Base-by-base conservation (phyloP, 2,329 filamentous ascomycete species). In the Cryphonectria nitschkei region DNA sequence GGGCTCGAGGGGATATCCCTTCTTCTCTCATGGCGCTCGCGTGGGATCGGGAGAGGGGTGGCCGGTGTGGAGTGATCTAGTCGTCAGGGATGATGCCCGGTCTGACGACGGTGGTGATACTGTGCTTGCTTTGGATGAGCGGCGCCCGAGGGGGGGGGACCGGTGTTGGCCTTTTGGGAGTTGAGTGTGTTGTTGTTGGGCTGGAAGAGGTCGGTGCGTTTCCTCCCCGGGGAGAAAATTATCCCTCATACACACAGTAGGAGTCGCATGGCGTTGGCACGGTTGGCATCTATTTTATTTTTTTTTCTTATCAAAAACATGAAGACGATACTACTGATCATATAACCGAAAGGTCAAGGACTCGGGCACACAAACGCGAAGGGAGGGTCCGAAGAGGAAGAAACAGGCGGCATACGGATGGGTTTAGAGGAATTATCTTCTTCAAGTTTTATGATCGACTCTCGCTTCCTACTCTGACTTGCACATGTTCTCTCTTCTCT, bases 81-180 rank as follows among this genome's bases (percentile, higher is more conserved):
- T 16, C 29, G 22, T 39, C 64, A 66, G 64, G 64, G 64, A 66
- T 66, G 64, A 66, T 66, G 64, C 64, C 64, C 46, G 64, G 46
- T 52, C 16, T 11, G 7, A 19, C 26, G 22, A 14, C 22, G 46
- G 34, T 39, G 26, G 52, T 54, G 64, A 39, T 14, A 39, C 19
- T 39, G 16, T 39, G 46, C 46, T 50, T 50, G 43, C 19, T 22
- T 46, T 46, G 7, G 43, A 6, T 22, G 43, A 22, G 43, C 22
- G 43, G 43, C 3, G 6, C 4, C 16, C 43, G 16, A 22, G 16
- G 22, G 43, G 16, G 43, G 16, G 43, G 19, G 16, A 46, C 19
- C 41, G 37, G 37, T 9, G 37, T 39, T 39, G 37, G 7, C 37
- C 34, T 9, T 9, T 39, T 39, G 37, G 9, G 11, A 39, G 37